phyloP scores from a whole-genome alignment of 345 rosid genomes.

The Pseudoturritis turrita region DNA sequence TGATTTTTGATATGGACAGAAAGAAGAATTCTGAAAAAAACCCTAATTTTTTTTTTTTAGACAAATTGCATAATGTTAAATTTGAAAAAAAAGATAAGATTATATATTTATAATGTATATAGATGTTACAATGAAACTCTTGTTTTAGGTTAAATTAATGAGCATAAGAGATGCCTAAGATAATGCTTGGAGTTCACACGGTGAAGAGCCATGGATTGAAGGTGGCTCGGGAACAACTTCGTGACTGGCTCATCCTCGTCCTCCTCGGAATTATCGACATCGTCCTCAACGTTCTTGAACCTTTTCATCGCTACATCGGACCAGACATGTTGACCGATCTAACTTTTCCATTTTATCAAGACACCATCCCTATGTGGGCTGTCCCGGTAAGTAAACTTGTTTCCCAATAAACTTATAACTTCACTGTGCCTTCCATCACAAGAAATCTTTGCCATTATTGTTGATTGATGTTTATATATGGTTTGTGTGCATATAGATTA shows the following conservation, averaged over 20 bases:
- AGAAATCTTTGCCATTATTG: background rate
- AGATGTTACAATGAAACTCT: background rate
- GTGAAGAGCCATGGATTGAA: constrained; percentile 49
- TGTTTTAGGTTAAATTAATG: background rate
- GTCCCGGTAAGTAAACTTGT: constrained; percentile 41
- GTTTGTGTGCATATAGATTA: constrained; percentile 25
- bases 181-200: constrained; percentile 40
- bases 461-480: background rate
- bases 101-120: background rate
- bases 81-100: background rate
- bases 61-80: background rate
- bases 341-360: constrained; percentile 47
- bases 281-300: constrained; percentile 44
- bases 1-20: background rate
- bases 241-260: constrained; percentile 53
- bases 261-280: constrained; percentile 42
- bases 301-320: constrained; percentile 62
- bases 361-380: constrained; percentile 62
- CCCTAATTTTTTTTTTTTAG: background rate
- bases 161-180: constrained; percentile 35
- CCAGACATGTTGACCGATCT: constrained; percentile 57
- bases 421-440: background rate
- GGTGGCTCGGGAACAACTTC: constrained; percentile 37
- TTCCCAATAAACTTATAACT: background rate
- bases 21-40: background rate